Base-by-base conservation (phyloP, 2,329 filamentous ascomycete species). In the Neospermospora avenae region DNA sequence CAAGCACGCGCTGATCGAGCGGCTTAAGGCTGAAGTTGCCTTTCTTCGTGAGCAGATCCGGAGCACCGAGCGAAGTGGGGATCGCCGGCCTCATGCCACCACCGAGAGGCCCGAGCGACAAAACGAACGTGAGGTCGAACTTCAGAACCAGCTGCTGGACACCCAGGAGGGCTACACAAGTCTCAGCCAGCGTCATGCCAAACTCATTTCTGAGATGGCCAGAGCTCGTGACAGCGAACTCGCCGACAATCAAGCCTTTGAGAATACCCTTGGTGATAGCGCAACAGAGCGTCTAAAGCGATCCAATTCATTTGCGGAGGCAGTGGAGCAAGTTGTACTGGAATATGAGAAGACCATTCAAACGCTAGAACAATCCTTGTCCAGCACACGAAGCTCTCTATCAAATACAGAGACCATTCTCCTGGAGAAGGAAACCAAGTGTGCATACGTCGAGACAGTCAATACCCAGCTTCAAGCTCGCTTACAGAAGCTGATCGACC, bases 271-370 rank as follows among this genome's bases (percentile, higher is more conserved):
- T 16, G 90, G 87, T 57, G 91, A 93, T 72, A 90, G 81, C 67
- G 91, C 92, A 0, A 88, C 92, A 24, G 93, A 97, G 73, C 84
- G 95, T 56, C 78, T 98, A 65, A 96, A 97, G 73, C 87, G 95
- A 42, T 99, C 96, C 18, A 96, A 96, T 73, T 96, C 91, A 0
- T 98, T 99, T 72, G 93, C 93, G 1, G 89, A 96, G 72, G 93
- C 93, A 28, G 93, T 99, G 20, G 95, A 99, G 71, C 90, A 96
- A 71, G 91, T 99, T 22, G 91, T 99, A 3, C 79, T 98, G 52
- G 95, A 99, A 75, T 99, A 99, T 72, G 96, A 99, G 74, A 98
- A 96, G 81, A 99, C 96, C 0, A 99, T 99, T 53, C 93, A 98
- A 73, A 89, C 85, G 56, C 82, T 99, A 16, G 95, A 99, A 74